Evolutionary conservation across 2,329 filamentous ascomycete genomes (phyloP), one percentile per base, ranked within the genome.

Genomic region (Claviceps sp.): DNA sequence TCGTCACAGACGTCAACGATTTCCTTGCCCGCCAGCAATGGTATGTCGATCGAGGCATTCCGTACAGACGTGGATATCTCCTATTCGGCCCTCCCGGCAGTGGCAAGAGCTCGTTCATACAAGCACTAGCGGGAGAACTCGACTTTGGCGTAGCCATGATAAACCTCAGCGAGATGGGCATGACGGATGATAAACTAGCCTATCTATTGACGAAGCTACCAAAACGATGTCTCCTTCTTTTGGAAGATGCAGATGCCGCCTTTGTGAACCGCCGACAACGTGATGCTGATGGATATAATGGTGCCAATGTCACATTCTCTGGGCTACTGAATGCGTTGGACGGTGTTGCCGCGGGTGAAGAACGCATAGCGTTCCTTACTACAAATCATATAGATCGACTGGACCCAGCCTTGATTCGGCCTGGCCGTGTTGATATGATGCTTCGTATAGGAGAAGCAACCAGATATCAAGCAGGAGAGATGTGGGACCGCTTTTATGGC

Each of bases 401-500:
- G 1, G 89, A 96, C 62, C 85, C 89, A 55, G 93, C 93, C 4
- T 70, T 98, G 43, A 88, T 97, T 47, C 78, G 93, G 24, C 93
- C 93, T 0, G 93, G 93, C 0, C 80, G 93, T 48, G 89, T 98
- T 1, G 93, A 98, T 67, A 86, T 97, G 84, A 93, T 88, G 58
- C 79, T 95, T 3, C 81, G 88, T 51, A 84, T 98, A 48, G 91
- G 90, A 40, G 87, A 95, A 67, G 89, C 91, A 37, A 91, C 87
- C 2, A 76, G 81, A 54, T 85, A 87, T 65, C 93, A 97, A 68
- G 90, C 94, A 17, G 80, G 73, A 14, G 76, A 85, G 66, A 86
- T 98, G 70, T 98, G 91, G 89, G 85, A 94, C 66, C 82, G 93
- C 19, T 98, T 97, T 71, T 98, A 97, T 63, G 85, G 86, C 4